Base-by-base conservation (phyloP, 2,329 filamentous ascomycete genomes). In the Neonectria punicea region DNA sequence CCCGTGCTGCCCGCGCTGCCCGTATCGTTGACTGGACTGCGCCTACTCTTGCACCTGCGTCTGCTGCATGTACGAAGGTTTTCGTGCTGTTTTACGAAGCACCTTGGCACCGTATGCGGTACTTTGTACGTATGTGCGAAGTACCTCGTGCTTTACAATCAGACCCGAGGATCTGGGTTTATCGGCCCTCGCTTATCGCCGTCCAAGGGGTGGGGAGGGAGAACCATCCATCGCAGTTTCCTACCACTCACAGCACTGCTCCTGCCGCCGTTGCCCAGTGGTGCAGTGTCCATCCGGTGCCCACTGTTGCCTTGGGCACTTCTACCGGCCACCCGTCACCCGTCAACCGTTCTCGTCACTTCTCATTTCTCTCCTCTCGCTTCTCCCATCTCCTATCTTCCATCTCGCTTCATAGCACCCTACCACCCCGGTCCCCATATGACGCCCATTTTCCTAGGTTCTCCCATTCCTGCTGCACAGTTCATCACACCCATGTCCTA, bases 181-280 rank as follows among this genome's bases (percentile, higher is more conserved):
- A 75, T 71, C 66, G 65, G 65, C 64, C 67, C 72, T 77, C 75
- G 75, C 75, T 77, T 76, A 77, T 77, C 75, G 74, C 55, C 66
- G 59, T 65, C 69, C 55, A 62, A 58, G 58, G 64, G 66, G 63
- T 67, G 68, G 70, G 67, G 63, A 67, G 53, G 28, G 44, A 64
- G 68, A 67, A 39, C 36, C 34, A 16, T 14, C 32, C 32, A 14
- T 36, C 32, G 14, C 34, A 36, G 13, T 16, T 41, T n/a, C n/a
- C n/a, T 43, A n/a, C n/a, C 39, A 43, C n/a, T 43, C 53, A 60
- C 32, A 41, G 18, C 43, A 32, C 58, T 54, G 41, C 49, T 44
- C 39, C 39, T 10, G 49, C 47, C 47, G 28, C 47, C 8, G 11
- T n/a, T 50, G 28, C 25, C 25, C 25, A 25, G 25, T 25, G 25